Percentiles rank a stretch among this genome's conserved stretches.
phyloP scores from a whole-genome alignment of 805 yeast genomes.

The Yamadazyma tumulicola region DNA sequence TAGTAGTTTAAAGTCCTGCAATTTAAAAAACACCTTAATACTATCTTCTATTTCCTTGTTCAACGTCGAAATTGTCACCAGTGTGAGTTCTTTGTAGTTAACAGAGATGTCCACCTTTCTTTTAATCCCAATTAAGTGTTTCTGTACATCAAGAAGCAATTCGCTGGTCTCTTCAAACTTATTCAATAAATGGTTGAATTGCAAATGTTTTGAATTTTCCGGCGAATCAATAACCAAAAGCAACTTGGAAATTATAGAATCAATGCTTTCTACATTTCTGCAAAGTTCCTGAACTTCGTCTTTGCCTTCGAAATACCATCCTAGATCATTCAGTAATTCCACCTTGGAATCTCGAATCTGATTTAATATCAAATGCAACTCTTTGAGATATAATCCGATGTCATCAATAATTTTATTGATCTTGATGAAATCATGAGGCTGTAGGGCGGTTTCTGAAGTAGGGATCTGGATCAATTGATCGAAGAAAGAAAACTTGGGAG shows the following conservation, averaged over 20 bases:
- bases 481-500: conserved; percentile 20
- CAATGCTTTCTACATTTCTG: conserved; percentile 21
- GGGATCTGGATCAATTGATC: conserved; percentile 21
- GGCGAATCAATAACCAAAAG: conserved; percentile 16
- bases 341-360: conserved; percentile 7
- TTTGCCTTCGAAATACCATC: conserved; percentile 26
- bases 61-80: conserved; percentile 21
- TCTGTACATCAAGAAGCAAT: conserved; percentile 23
- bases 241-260: conserved; percentile 21
- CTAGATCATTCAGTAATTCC: conserved; percentile 10
- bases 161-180: conserved; percentile 27
- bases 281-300: conserved; percentile 16
- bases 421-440: conserved; percentile 23
- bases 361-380: conserved; percentile 15
- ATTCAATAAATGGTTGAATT: conserved; percentile 16
- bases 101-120: conserved; percentile 25
- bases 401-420: conserved; percentile 27
- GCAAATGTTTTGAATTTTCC: conserved; percentile 6
- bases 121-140: conserved; percentile 17
- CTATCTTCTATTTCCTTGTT: conserved; percentile 25
- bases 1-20: conserved; percentile 18
- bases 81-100: conserved; percentile 24
- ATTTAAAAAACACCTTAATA: conserved; percentile 12
- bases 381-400: conserved; percentile 21
- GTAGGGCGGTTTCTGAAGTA: conserved; percentile 9